Percentiles rank a stretch among this genome's conserved stretches.
Evolutionary conservation across 148 eudicot species (phyloP).

Genomic region (Rhododendron ovatum): DNA sequence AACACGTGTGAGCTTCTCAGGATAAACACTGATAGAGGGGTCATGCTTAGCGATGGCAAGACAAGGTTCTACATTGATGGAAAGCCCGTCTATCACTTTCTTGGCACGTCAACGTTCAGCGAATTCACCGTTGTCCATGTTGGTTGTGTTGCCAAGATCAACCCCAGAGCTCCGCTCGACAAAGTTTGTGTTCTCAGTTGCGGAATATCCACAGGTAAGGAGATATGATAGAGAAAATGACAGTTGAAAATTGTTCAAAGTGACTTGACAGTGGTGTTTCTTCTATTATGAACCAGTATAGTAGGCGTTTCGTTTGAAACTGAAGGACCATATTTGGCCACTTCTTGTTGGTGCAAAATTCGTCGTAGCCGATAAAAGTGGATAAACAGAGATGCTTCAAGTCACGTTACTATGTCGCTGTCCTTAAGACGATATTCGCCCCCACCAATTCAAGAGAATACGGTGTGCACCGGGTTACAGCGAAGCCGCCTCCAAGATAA

Average conservation of each 20-base stretch:
- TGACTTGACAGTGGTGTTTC: neutral
- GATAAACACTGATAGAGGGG: constrained; percentile 37
- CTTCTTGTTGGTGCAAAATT: too few relatives aligned
- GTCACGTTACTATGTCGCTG: too few relatives aligned
- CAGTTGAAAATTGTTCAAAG: neutral
- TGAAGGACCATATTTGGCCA: too few relatives aligned
- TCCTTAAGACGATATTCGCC: too few relatives aligned
- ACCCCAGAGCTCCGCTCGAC: constrained; percentile 32
- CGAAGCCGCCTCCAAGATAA: too few relatives aligned
- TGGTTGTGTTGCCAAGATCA: constrained; percentile 37
- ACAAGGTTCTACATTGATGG: constrained; percentile 33
- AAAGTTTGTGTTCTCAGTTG: constrained; percentile 41
- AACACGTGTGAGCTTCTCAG: constrained; percentile 44
- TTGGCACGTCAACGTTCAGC: constrained; percentile 39
- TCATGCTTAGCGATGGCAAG: constrained; percentile 30
- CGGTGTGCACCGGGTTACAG: too few relatives aligned
- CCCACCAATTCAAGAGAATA: too few relatives aligned
- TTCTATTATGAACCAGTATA: neutral
- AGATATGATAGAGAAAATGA: neutral
- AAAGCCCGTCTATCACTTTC: constrained; percentile 30
- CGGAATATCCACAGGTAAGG: constrained; percentile 41
- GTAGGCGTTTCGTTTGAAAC: neutral
- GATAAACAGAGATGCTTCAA: too few relatives aligned
- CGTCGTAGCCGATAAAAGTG: too few relatives aligned
- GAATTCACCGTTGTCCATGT: constrained; percentile 39